Conservation (phyloP, 305 asterid genomes). For the Fraxinus albicans region DNA sequence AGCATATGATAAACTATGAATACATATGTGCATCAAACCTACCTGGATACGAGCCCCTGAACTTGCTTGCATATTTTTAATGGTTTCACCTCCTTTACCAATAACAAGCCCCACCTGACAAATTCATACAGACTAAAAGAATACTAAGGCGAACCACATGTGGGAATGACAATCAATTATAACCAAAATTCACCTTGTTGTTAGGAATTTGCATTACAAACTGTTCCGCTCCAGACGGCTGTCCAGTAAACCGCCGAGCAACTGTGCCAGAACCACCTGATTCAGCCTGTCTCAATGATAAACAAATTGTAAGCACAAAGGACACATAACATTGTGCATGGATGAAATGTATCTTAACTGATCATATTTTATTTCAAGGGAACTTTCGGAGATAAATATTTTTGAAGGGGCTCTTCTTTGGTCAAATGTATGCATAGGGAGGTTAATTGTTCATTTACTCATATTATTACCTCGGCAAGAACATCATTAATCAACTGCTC, state of each 20-base stretch:
- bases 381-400: background rate
- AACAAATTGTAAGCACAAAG: conserved; percentile 16
- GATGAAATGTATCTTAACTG: background rate
- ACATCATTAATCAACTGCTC: conserved; percentile 76
- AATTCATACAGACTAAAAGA: background rate
- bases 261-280: conserved; percentile 78
- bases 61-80: conserved; percentile 83
- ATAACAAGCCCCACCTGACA: conserved; percentile 93
- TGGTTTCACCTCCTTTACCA: conserved; percentile 99
- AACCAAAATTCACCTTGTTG: conserved; percentile 41
- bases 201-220: conserved; percentile 62
- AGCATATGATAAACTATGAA: background rate
- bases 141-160: background rate
- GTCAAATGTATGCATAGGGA: background rate
- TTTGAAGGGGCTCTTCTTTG: background rate
- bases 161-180: background rate
- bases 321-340: background rate
- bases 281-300: conserved; percentile 43
- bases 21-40: background rate
- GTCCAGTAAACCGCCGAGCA: conserved; percentile 69
- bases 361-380: background rate
- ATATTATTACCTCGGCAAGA: conserved; percentile 63
- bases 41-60: conserved; percentile 98
- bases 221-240: conserved; percentile 68
- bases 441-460: background rate